These are phyloP conservation scores for Yamadazyma aaseri DNA, from an alignment of 1,139 yeast genomes.

Conservation along the genomic window DNA sequence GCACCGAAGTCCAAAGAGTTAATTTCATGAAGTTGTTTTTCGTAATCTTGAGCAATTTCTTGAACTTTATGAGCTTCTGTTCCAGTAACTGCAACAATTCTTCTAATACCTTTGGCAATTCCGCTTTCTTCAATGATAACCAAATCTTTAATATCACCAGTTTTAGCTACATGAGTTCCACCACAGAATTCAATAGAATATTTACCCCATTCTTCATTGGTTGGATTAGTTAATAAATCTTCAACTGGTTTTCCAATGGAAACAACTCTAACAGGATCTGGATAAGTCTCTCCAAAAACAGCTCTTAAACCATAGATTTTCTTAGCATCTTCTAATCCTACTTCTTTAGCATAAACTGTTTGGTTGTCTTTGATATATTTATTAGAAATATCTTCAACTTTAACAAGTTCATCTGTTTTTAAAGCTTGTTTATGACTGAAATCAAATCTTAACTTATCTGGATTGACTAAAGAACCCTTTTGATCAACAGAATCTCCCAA, in stretches of 20 bases:
- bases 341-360: slow-evolving; percentile 79
- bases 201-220: slow-evolving; percentile 68
- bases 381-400: slow-evolving; percentile 75
- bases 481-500: slow-evolving; percentile 90
- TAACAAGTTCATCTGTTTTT: slow-evolving; percentile 62
- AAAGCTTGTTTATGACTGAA: slow-evolving; percentile 89
- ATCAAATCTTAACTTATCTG: slow-evolving; percentile 94
- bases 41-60: slow-evolving; percentile 73
- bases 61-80: slow-evolving; percentile 87
- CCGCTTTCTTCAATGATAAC: slow-evolving; percentile 93
- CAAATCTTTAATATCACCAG: slow-evolving; percentile 90
- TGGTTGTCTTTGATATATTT: slow-evolving; percentile 68
- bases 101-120: slow-evolving; percentile 97
- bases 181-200: slow-evolving; percentile 96
- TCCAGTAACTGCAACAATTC: slow-evolving; percentile 97
- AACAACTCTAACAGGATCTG: slow-evolving; percentile 98
- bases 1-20: slow-evolving; percentile 62
- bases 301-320: slow-evolving; percentile 87
- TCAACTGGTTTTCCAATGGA: slow-evolving; percentile 91
- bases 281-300: slow-evolving; percentile 97
- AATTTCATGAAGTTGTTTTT: slow-evolving; percentile 55
- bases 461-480: slow-evolving; percentile 94
- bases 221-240: slow-evolving; percentile 70
- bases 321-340: slow-evolving; percentile 68
- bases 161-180: slow-evolving; percentile 93